Evolutionary conservation across 2,329 filamentous ascomycete genomes (phyloP).

Genomic region (Calonectria pseudoturangicola): DNA sequence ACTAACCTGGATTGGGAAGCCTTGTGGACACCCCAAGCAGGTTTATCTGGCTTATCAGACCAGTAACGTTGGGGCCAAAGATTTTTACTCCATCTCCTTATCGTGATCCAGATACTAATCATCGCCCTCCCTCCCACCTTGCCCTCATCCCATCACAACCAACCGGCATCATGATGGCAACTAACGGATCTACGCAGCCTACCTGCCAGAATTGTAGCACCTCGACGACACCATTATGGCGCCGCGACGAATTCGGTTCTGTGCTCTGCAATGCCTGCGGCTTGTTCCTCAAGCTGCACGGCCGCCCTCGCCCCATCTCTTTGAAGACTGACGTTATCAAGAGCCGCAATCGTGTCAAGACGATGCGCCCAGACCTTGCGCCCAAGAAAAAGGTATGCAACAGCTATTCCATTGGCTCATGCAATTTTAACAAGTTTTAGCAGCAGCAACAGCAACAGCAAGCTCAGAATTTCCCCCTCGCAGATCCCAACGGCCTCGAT

Average conservation of each 20-base stretch:
- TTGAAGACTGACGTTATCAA: constrained; percentile 99
- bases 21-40: constrained; percentile 46
- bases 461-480: constrained; percentile 62
- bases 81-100: constrained; percentile 62
- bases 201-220: constrained; percentile 98
- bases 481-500: constrained; percentile 76
- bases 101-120: constrained; percentile 61
- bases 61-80: constrained; percentile 56
- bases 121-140: constrained; percentile 56
- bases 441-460: constrained; percentile 58
- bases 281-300: constrained; percentile 97
- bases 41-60: constrained; percentile 62
- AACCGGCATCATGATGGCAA: constrained; percentile 69
- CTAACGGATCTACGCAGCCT: constrained; percentile 84
- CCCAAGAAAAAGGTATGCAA: constrained; percentile 87
- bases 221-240: constrained; percentile 96
- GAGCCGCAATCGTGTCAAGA: constrained; percentile 98
- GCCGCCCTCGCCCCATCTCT: constrained; percentile 92
- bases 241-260: constrained; percentile 94
- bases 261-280: constrained; percentile 99
- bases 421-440: constrained; percentile 34
- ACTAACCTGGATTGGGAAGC: constrained; percentile 49
- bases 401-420: not conserved
- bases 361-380: constrained; percentile 83
- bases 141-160: constrained; percentile 56